Conservation (phyloP, 139 green algal species). For the Chlamydomonas eustigma region DNA sequence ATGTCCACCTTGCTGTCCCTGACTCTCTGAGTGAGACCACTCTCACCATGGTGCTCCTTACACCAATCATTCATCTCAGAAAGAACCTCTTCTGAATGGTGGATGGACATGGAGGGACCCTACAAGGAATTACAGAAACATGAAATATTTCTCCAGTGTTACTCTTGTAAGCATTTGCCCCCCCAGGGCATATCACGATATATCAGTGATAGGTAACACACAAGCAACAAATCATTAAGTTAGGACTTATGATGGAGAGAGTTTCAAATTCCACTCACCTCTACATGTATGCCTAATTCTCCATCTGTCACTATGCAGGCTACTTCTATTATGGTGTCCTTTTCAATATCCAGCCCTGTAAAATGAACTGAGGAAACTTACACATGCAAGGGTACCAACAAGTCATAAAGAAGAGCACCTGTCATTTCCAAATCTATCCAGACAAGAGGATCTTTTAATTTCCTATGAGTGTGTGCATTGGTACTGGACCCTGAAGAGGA, state of each 20-base stretch:
- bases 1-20: conserved; percentile 13
- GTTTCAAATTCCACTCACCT: conserved; percentile 52
- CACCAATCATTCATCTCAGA: conserved; percentile 92
- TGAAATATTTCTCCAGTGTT: no score
- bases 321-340: conserved; percentile 87
- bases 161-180: no score
- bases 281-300: conserved; percentile 42
- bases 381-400: background rate
- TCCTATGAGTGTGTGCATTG: no score
- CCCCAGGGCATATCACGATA: no score
- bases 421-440: conserved; percentile 15
- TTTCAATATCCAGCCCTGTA: conserved; percentile 77
- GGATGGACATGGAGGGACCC: conserved; percentile 81
- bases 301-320: conserved; percentile 86
- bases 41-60: conserved; percentile 76
- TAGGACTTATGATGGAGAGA: no score
- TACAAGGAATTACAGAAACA: conserved; percentile 29
- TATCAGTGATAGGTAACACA: no score
- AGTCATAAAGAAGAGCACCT: background rate
- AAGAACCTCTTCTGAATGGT: conserved; percentile 78
- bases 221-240: no score
- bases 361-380: background rate
- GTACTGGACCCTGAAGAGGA: no score
- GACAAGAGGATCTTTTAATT: background rate
- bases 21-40: conserved; percentile 47